Conservation (phyloP, 1,284 basidiomycete species). For the Rhizopogon parksii region DNA sequence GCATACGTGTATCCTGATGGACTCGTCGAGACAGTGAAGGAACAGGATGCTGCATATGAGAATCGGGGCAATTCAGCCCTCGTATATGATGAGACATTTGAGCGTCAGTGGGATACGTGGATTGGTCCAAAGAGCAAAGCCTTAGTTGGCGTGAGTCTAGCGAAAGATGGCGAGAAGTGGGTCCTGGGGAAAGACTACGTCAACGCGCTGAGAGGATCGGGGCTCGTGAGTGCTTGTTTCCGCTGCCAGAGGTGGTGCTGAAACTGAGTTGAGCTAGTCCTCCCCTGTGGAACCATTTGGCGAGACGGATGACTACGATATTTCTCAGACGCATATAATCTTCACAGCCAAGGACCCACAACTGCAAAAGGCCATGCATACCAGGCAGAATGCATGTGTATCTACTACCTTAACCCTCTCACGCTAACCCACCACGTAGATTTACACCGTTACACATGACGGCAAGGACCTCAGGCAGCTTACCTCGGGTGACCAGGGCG, state of each 20-base stretch:
- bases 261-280: constrained; percentile 34
- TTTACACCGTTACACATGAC: constrained; percentile 57
- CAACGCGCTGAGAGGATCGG: constrained; percentile 58
- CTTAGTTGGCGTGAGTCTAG: constrained; percentile 60
- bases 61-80: constrained; percentile 66
- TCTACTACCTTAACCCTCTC: not conserved
- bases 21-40: constrained; percentile 56
- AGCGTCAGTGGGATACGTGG: constrained; percentile 90
- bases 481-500: constrained; percentile 79
- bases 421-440: constrained; percentile 31
- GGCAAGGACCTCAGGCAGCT: constrained; percentile 50
- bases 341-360: constrained; percentile 80
- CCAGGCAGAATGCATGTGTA: constrained; percentile 61
- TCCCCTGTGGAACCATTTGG: constrained; percentile 81
- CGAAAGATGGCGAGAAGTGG: constrained; percentile 47
- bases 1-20: constrained; percentile 73
- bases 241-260: not conserved
- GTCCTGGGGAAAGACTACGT: constrained; percentile 43
- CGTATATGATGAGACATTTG: constrained; percentile 74
- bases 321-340: constrained; percentile 63
- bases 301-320: constrained; percentile 68
- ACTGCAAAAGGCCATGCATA: constrained; percentile 69
- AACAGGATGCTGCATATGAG: constrained; percentile 65
- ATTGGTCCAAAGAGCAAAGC: constrained; percentile 62
- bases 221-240: constrained; percentile 46